Evolutionary conservation across 2,329 filamentous ascomycete genomes (phyloP), one percentile per base, ranked within the genome.

Genomic region (Aspergillus bombycis): DNA sequence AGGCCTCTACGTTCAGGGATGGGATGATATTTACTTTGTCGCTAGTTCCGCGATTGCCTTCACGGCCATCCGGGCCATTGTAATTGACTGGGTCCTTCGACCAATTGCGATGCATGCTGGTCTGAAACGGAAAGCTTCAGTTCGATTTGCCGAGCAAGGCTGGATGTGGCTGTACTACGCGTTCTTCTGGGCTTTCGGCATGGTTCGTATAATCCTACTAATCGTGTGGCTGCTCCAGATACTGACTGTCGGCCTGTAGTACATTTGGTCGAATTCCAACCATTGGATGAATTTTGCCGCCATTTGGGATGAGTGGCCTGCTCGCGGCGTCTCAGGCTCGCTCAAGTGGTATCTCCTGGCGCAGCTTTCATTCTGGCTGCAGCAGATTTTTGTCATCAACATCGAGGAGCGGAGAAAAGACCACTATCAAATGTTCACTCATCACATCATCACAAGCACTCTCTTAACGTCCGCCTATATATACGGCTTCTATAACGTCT

Each of bases 341-440:
- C 88, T 91, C 80, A 98, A 98, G 82, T 88, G 87, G 78, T 99
- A 99, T 79, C 92, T 96, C 72, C 84, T 99, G 36, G 89, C 90
- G 16, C 94, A 98, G 77, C 91, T 94, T 79, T 89, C 91, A 28
- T 98, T 97, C 78, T 97, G 93, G 91, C 79, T 97, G 55, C 94
- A 98, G 80, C 94, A 97, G 80, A 91, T 98, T 68, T 83, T 97
- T 36, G 92, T 97, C 62, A 92, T 98, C 76, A 91, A 97, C 79
- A 93, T 98, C 64, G 95, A 99, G 79, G 92, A 96, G 80, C 88
- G 91, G 68, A 88, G 95, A 73, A 98, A 98, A 81, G 95, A 99
- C 72, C 91, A 97, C 79, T 91, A 88, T 82, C 94, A 98, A 79
- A 98, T 98, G 95, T 88, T 98, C 70, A 90, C 88, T 21, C 95